Evolutionary conservation across 176 grass and related monocot genomes (phyloP).

Genomic region (Avena sativa): DNA sequence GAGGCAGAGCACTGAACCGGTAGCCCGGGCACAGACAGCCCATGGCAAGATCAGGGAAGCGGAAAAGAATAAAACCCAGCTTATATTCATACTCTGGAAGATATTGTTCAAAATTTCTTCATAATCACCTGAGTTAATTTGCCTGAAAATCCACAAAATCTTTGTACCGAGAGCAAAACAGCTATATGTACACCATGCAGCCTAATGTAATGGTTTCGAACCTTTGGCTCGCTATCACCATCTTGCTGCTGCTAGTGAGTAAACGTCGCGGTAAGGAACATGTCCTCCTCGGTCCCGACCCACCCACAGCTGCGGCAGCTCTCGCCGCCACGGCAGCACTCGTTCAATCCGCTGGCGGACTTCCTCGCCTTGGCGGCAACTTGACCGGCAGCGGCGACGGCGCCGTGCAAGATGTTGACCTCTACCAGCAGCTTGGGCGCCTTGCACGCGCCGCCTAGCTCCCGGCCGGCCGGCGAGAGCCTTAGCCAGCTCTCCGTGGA

Average conservation of each 20-base stretch:
- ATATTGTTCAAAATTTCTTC: no score
- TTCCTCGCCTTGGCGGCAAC: background rate
- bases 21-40: no score
- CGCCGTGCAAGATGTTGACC: constrained; percentile 12
- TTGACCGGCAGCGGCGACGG: background rate
- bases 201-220: background rate
- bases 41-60: no score
- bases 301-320: constrained; percentile 51
- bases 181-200: background rate
- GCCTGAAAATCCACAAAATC: background rate
- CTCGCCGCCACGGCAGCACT: constrained; percentile 40
- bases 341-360: background rate
- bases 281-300: constrained; percentile 67
- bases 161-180: background rate
- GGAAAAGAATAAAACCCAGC: no score
- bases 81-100: no score
- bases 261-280: constrained; percentile 65
- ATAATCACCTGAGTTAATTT: no score
- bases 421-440: constrained; percentile 54
- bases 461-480: constrained; percentile 32
- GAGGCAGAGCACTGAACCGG: no score
- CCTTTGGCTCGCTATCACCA: background rate
- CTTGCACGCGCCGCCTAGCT: constrained; percentile 28
- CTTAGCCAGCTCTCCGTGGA: constrained; percentile 46
- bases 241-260: background rate